Percentiles rank a stretch among this genome's conserved stretches.
Conservation (phyloP, 1,139 yeast genomes). For the Hemisphaericaspora xylofermentans region DNA sequence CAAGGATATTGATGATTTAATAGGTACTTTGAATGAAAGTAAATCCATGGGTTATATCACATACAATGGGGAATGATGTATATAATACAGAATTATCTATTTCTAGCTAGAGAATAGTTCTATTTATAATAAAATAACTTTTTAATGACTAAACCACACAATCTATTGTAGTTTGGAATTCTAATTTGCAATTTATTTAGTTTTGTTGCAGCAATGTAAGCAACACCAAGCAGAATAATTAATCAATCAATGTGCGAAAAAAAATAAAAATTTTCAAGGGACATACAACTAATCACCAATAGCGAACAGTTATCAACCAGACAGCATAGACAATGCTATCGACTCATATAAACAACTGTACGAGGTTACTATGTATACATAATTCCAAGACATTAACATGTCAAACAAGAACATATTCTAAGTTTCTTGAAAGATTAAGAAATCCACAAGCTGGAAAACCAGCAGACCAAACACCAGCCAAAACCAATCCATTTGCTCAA, state of each 20-base stretch:
- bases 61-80: slow-evolving; percentile 42
- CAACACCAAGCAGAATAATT: too few species aligned
- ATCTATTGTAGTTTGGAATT: background rate
- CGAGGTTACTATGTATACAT: background rate
- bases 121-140: slow-evolving; percentile 1
- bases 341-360: background rate
- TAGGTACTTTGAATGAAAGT: slow-evolving; percentile 46
- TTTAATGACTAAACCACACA: too few species aligned
- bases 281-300: background rate
- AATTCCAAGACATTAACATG: background rate
- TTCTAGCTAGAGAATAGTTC: background rate
- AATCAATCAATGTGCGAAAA: too few species aligned
- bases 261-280: background rate
- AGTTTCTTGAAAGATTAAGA: slow-evolving; percentile 1
- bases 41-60: slow-evolving; percentile 42
- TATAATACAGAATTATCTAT: background rate
- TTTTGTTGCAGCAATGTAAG: too few species aligned
- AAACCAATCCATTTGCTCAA: slow-evolving; percentile 7
- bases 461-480: background rate
- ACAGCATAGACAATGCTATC: background rate
- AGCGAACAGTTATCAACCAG: background rate
- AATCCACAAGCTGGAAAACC: background rate
- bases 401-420: background rate
- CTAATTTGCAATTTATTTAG: too few species aligned
- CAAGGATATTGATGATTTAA: slow-evolving; percentile 70